A percentile compares a stretch with the other conserved stretches of the same genome.
These are phyloP conservation scores for Ophiocordyceps camponoti-saundersi DNA, from an alignment of 2,329 filamentous ascomycete genomes.

Conservation along the genomic window DNA sequence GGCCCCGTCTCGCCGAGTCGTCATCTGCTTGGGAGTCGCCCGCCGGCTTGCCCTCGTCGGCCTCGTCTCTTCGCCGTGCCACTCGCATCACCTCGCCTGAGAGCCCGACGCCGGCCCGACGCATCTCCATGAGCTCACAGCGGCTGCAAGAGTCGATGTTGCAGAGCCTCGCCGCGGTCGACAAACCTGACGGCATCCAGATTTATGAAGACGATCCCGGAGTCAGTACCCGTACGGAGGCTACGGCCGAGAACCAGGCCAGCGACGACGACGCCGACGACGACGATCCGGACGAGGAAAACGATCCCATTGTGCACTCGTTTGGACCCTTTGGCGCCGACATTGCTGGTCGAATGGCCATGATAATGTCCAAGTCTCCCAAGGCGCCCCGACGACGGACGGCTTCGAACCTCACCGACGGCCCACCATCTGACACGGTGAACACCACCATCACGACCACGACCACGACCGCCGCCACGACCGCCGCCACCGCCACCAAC, in stretches of 20 bases:
- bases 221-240: constrained; percentile 32
- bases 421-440: neutral
- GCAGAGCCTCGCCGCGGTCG: neutral
- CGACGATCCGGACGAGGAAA: constrained; percentile 69
- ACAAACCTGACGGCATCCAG: constrained; percentile 29
- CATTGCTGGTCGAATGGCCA: constrained; percentile 64
- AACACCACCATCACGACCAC: too few species aligned
- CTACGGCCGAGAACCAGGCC: constrained; percentile 37
- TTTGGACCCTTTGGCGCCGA: constrained; percentile 84
- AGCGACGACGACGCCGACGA: constrained; percentile 40
- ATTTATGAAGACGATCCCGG: constrained; percentile 55
- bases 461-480: constrained; percentile 4
- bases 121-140: constrained; percentile 20
- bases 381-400: constrained; percentile 4
- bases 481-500: neutral
- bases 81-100: constrained; percentile 55
- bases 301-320: constrained; percentile 81
- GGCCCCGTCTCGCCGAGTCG: constrained; percentile 55
- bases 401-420: constrained; percentile 4
- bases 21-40: constrained; percentile 57
- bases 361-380: constrained; percentile 49
- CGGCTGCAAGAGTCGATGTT: constrained; percentile 17
- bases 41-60: constrained; percentile 19
- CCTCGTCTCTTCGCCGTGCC: constrained; percentile 40
- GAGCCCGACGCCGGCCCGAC: constrained; percentile 38